phyloP scores from a whole-genome alignment of 1,284 basidiomycete genomes.

The Phellinidium pouzarii region DNA sequence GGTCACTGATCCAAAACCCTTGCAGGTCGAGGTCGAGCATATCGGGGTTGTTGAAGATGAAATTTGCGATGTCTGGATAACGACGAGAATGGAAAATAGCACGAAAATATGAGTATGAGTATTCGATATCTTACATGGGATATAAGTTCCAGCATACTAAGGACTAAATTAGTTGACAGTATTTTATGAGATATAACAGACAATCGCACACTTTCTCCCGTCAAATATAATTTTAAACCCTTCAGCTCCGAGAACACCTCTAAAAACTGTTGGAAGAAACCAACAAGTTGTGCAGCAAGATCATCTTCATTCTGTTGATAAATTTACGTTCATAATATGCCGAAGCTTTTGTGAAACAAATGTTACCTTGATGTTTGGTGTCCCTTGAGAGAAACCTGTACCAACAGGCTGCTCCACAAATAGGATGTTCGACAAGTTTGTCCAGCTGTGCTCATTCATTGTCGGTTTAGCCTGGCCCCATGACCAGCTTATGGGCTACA shows the following conservation, averaged over 20 bases:
- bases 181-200: background rate
- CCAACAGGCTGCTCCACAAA: conserved; percentile 83
- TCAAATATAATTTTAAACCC: conserved; percentile 59
- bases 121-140: conserved; percentile 23
- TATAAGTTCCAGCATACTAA: conserved; percentile 29
- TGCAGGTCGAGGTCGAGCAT: conserved; percentile 50
- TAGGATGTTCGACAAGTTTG: conserved; percentile 72
- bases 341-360: background rate
- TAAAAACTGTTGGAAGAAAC: conserved; percentile 63
- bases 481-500: conserved; percentile 62
- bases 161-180: background rate
- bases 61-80: conserved; percentile 61
- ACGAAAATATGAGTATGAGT: background rate
- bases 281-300: conserved; percentile 42
- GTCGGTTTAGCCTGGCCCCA: conserved; percentile 59
- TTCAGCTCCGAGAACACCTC: conserved; percentile 66
- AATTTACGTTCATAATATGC: background rate
- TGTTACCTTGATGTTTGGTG: conserved; percentile 51
- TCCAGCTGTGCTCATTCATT: conserved; percentile 72
- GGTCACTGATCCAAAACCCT: conserved; percentile 69
- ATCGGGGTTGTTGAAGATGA: conserved; percentile 53
- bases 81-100: background rate
- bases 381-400: conserved; percentile 75
- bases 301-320: conserved; percentile 53
- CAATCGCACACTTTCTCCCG: conserved; percentile 62